Evolutionary conservation across 768 basidiomycete genomes (phyloP).

Genomic region (Tephrocybe sp.): DNA sequence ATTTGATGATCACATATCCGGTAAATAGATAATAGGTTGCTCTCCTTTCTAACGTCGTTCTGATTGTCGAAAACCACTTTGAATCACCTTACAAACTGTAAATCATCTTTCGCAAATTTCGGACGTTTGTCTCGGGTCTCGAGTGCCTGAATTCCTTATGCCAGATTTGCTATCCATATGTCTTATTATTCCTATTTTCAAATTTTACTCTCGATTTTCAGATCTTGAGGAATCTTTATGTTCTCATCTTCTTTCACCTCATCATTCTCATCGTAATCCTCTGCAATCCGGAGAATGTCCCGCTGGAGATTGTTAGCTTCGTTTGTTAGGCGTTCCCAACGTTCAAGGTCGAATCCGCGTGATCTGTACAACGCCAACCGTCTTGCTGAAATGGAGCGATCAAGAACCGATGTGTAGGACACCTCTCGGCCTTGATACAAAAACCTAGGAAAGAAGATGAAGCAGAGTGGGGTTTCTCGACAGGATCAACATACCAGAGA

Average conservation of each 20-base stretch:
- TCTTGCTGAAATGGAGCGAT: conserved; percentile 54
- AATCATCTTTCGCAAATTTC: too few relatives aligned
- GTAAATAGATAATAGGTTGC: too few relatives aligned
- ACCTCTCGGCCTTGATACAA: conserved; percentile 62
- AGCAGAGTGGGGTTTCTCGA: neutral
- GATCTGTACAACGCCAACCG: conserved; percentile 53
- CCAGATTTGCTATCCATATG: too few relatives aligned
- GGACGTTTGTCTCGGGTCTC: too few relatives aligned
- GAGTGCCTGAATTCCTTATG: too few relatives aligned
- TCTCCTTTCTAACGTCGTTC: too few relatives aligned
- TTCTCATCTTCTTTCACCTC: conserved; percentile 9
- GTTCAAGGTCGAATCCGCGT: conserved; percentile 59
- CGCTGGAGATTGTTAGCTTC: conserved; percentile 47
- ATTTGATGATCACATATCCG: too few relatives aligned
- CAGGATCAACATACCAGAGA: conserved; percentile 38
- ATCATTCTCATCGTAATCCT: conserved; percentile 47
- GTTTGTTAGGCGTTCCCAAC: conserved; percentile 50
- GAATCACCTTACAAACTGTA: too few relatives aligned
- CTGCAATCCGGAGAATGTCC: conserved; percentile 56
- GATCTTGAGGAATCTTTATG: neutral
- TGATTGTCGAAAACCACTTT: too few relatives aligned
- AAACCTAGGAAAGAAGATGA: conserved; percentile 35
- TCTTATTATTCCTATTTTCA: too few relatives aligned
- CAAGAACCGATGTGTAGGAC: conserved; percentile 61
- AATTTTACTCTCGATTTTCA: too few relatives aligned